phyloP scores from a whole-genome alignment of 2,329 filamentous ascomycete genomes.

The Pezicula rhizophila region DNA sequence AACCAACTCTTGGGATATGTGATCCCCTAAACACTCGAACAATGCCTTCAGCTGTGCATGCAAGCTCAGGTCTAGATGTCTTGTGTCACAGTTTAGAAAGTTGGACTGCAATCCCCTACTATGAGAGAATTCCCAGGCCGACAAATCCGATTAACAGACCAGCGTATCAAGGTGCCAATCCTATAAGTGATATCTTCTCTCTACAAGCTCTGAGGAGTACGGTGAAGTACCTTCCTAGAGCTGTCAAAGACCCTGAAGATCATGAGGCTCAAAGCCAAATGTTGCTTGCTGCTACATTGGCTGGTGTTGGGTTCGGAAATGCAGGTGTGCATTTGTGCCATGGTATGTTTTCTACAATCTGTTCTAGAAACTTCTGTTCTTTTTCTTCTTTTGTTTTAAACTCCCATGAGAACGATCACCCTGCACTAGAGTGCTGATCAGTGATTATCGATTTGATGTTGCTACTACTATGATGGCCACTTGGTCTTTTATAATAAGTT shows the following conservation, averaged over 20 bases:
- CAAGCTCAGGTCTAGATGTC: slow-evolving; percentile 86
- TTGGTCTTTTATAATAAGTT: too few relatives aligned
- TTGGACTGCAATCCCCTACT: slow-evolving; percentile 95
- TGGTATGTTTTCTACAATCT: slow-evolving; percentile 27
- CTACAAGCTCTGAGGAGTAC: slow-evolving; percentile 77
- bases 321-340: slow-evolving; percentile 88
- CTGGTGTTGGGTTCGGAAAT: slow-evolving; percentile 95
- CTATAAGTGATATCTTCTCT: slow-evolving; percentile 96
- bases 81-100: slow-evolving; percentile 93
- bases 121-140: slow-evolving; percentile 77
- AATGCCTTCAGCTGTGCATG: slow-evolving; percentile 92
- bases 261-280: slow-evolving; percentile 90
- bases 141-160: slow-evolving; percentile 84
- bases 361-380: background rate
- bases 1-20: slow-evolving; percentile 86
- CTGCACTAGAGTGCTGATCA: too few relatives aligned
- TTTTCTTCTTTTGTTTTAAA: background rate
- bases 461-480: too few relatives aligned
- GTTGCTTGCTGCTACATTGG: slow-evolving; percentile 88
- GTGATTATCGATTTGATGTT: too few relatives aligned
- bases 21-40: slow-evolving; percentile 86
- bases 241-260: slow-evolving; percentile 83
- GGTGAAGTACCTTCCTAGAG: slow-evolving; percentile 86
- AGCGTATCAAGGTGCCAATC: slow-evolving; percentile 95
- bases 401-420: too few relatives aligned